Evolutionary conservation across 306 rosid species (phyloP), one percentile per base, ranked within the genome.

Genomic region (Trifolium dubium): DNA sequence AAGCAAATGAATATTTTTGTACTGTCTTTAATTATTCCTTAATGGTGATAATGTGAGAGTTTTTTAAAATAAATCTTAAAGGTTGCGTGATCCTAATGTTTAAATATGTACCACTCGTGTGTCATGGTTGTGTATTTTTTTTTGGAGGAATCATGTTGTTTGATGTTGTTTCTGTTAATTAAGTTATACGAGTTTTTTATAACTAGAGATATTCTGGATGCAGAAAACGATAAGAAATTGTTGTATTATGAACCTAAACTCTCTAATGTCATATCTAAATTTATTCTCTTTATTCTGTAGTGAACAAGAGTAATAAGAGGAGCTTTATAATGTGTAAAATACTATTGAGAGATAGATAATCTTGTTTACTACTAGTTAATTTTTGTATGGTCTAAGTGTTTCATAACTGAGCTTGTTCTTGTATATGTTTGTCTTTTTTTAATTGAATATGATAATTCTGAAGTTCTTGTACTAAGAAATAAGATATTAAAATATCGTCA

Each of bases 401-500:
- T 34, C 14, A 15, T 49, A 49, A 23, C 28, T 11, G 56, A 19
- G 54, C 55, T 32, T 23, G 5, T 56, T 72, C 41, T 53, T 79
- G 23, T 47, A 18, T 32, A 18, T 64, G 13, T 51, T 17, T 51
- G 5, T 51, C 5, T 17, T 53, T 53, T 4, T 53, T 18, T 53
- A 23, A 8, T 53, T 18, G 18, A 15, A 51, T 7, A 19, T 23
- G 62, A 19, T 10, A 19, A 23, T 18, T 23, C 62, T 0, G 23
- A 23, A 23, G 23, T 23, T 23, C 23, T 23, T 23, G 23, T 23
- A 23, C 23, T 23, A 14, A 58, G 64, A 58, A 8, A 12, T 11
- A n/a, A 29, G 64, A 8, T 29, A 56, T 60, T 31, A 13, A 31
- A 66, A 50, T 51, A 65, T 68, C 66, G 3, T 29, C 43, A 62